Base-by-base conservation (phyloP, 305 asterid species). In the Salvia sclarea region DNA sequence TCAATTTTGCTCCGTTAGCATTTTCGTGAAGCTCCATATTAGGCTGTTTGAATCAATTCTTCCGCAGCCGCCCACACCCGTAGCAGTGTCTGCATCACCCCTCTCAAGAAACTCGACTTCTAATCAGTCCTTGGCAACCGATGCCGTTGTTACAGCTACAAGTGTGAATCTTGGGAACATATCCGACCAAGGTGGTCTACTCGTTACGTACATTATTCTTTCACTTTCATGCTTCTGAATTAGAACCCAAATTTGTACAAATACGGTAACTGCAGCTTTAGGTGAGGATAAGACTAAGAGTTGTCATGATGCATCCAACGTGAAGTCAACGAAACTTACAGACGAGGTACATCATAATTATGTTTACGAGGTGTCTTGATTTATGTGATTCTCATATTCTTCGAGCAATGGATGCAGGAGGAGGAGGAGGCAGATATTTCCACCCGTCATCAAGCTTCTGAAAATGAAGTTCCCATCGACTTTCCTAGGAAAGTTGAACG, bases 401-500 rank as follows among this genome's bases (percentile, higher is more conserved):
- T 31, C 5, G 8, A 63, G 54, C 53, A 57, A 48, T 50, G 56
- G 33, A 35, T 69, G 75, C 84, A 90, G 97, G 75, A 66, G 71
- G 79, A 41, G 10, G 56, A 74, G 53, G 59, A 40, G n/a, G 6
- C 37, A 8, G 75, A 70, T 17, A n/a, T 31, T 48, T 73, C 77
- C 2, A 58, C 37, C 28, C 63, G 10, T 28, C 14, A 40, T 24
- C 82, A 77, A 61, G 65, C 47, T 47, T 73, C 76, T 35, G 59
- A 53, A n/a, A 69, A 21, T 53, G 80, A 68, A 66, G 67, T 60
- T 53, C 82, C 77, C 25, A 54, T 21, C 57, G 83, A 79, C 40
- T 82, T 90, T 52, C 97, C 97, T 18, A 74, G 33, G 61, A 74
- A 71, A 31, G 83, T 88, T 50, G 82, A 72, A 61, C 81, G 82